Evolutionary conservation across 1,139 yeast species (phyloP).

Genomic region (Blastobotrys serpentis): DNA sequence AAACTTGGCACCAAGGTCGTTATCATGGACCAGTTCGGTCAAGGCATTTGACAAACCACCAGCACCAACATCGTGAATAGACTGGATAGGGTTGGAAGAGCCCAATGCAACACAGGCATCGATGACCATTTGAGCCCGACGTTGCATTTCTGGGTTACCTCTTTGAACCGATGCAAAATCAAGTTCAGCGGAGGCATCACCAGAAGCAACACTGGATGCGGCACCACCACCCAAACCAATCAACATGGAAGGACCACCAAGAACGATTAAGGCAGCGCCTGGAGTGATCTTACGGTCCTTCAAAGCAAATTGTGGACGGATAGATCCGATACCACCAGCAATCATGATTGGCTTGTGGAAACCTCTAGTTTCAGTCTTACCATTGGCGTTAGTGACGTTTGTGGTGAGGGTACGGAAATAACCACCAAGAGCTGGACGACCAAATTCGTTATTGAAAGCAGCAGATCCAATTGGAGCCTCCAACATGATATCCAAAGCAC

Average conservation of each 20-base stretch:
- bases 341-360: constrained; percentile 99
- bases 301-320: constrained; percentile 88
- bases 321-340: constrained; percentile 98
- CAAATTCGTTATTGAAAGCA: constrained; percentile 97
- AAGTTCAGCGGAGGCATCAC: constrained; percentile 91
- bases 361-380: constrained; percentile 79
- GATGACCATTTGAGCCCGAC: constrained; percentile 98
- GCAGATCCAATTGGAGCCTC: constrained; percentile 99
- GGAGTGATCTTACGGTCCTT: constrained; percentile 88
- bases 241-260: constrained; percentile 98
- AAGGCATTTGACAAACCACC: constrained; percentile 98
- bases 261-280: constrained; percentile 86
- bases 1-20: constrained; percentile 89
- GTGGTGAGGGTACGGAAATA: constrained; percentile 95
- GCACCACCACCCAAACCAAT: constrained; percentile 99
- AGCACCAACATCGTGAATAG: constrained; percentile 98
- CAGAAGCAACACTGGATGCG: constrained; percentile 91
- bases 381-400: constrained; percentile 59
- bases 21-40: constrained; percentile 96
- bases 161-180: constrained; percentile 99
- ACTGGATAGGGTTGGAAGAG: constrained; percentile 79
- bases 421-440: constrained; percentile 96
- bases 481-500: constrained; percentile 89
- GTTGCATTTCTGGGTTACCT: constrained; percentile 99
- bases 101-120: constrained; percentile 90